Evolutionary conservation across 140 eudicot species (phyloP).

Genomic region (Cichorium intybus): DNA sequence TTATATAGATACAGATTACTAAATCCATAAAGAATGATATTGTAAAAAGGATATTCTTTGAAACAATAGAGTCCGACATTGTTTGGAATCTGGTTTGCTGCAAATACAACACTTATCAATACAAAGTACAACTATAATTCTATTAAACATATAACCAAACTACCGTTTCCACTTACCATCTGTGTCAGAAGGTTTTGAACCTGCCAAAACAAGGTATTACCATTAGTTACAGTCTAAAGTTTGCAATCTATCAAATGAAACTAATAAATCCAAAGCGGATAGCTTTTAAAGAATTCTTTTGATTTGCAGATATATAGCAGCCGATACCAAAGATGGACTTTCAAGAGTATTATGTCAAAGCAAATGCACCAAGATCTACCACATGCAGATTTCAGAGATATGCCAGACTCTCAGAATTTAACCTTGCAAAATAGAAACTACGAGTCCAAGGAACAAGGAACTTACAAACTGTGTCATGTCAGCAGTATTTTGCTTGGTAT

Average conservation of each 20-base stretch:
- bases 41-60: constrained; percentile 80
- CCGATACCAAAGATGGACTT: constrained; percentile 2
- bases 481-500: constrained; percentile 74
- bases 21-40: not conserved
- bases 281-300: not conserved
- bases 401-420: constrained; percentile 6
- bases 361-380: too few relatives aligned
- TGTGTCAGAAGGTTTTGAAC: constrained; percentile 96
- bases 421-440: constrained; percentile 6
- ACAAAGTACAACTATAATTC: not conserved
- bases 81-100: constrained; percentile 96
- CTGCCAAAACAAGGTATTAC: constrained; percentile 38
- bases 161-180: constrained; percentile 55
- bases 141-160: not conserved
- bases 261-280: not conserved
- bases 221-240: constrained; percentile 6
- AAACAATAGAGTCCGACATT: constrained; percentile 89
- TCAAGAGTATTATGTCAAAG: constrained; percentile 2
- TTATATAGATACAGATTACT: not conserved
- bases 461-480: constrained; percentile 97
- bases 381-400: not conserved
- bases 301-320: constrained; percentile 1
- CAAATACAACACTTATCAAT: constrained; percentile 30
- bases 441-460: constrained; percentile 19
- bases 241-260: constrained; percentile 4